A percentile compares a stretch with the other conserved stretches of the same genome.
Conservation (phyloP, 208 protist genomes). For the Porcisia hertigi region DNA sequence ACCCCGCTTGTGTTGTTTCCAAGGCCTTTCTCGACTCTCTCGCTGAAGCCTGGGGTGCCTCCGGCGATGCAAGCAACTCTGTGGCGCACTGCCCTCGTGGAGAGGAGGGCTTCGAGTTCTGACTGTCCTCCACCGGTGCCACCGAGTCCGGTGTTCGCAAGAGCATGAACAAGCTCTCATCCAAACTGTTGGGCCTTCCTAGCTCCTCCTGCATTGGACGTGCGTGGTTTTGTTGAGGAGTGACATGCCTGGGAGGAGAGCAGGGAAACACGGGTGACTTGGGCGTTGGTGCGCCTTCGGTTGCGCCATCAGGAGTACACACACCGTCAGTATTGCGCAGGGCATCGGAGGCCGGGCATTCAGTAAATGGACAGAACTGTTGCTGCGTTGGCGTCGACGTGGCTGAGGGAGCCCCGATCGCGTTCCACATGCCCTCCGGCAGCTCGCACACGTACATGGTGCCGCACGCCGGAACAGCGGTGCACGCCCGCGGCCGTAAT, state of each 20-base stretch:
- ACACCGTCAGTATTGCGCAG: conserved; percentile 14
- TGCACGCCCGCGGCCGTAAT: neutral
- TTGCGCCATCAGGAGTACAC: neutral
- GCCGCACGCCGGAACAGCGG: neutral
- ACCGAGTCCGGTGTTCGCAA: neutral
- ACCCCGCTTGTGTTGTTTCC: too few species aligned
- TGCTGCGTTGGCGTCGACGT: conserved; percentile 18
- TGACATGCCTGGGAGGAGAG: too few species aligned
- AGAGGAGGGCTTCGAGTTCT: neutral
- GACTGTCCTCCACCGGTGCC: neutral
- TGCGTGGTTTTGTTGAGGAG: neutral
- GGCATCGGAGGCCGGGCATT: conserved; percentile 17
- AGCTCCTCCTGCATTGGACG: neutral
- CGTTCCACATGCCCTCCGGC: conserved; percentile 24
- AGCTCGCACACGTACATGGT: conserved; percentile 26
- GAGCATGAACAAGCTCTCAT: neutral
- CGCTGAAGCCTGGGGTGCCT: neutral
- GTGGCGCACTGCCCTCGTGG: neutral
- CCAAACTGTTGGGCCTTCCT: neutral
- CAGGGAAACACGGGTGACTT: neutral
- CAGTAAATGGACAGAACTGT: conserved; percentile 19
- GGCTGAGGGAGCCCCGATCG: conserved; percentile 12
- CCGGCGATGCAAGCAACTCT: neutral
- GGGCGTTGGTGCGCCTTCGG: neutral
- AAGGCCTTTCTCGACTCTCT: neutral